Evolutionary conservation across 176 grass and related monocot genomes (phyloP).

Genomic region (Puccinellia tenuiflora): DNA sequence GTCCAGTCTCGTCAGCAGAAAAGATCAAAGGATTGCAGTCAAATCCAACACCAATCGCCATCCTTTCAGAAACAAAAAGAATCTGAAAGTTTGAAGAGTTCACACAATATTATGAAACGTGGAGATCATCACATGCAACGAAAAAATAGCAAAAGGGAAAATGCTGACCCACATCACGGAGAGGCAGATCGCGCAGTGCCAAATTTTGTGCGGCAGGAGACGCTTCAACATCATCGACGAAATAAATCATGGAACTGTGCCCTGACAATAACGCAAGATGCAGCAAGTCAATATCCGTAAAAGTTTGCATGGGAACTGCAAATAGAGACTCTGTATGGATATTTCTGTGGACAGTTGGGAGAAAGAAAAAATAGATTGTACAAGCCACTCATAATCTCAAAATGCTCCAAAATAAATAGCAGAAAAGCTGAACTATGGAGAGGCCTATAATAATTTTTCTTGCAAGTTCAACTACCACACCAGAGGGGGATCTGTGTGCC

Average conservation of each 20-base stretch:
- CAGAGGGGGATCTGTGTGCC: not conserved
- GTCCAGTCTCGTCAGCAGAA: conserved; percentile 77
- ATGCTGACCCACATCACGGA: conserved; percentile 99
- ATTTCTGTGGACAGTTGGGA: not conserved
- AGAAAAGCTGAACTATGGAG: not conserved
- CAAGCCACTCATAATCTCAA: not conserved
- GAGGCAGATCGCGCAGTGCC: conserved; percentile 82
- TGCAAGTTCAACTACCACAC: not conserved
- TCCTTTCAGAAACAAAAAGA: conserved; percentile 87
- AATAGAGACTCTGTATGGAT: not conserved
- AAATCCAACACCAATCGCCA: conserved; percentile 89
- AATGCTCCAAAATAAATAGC: not conserved
- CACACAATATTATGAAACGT: conserved; percentile 30
- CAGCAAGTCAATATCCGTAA: not conserved
- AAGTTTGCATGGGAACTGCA: not conserved
- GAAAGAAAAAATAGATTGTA: not conserved
- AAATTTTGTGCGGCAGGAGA: conserved; percentile 83
- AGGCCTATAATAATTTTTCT: not conserved
- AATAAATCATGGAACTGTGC: conserved; percentile 97
- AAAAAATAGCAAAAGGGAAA: conserved; percentile 65
- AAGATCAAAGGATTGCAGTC: conserved; percentile 99
- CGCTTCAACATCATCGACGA: conserved; percentile 81
- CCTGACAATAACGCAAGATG: conserved; percentile 40
- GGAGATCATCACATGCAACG: conserved; percentile 24
- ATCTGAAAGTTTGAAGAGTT: conserved; percentile 56